Conservation (phyloP, 148 eudicot species). For the Persicaria maculosa region DNA sequence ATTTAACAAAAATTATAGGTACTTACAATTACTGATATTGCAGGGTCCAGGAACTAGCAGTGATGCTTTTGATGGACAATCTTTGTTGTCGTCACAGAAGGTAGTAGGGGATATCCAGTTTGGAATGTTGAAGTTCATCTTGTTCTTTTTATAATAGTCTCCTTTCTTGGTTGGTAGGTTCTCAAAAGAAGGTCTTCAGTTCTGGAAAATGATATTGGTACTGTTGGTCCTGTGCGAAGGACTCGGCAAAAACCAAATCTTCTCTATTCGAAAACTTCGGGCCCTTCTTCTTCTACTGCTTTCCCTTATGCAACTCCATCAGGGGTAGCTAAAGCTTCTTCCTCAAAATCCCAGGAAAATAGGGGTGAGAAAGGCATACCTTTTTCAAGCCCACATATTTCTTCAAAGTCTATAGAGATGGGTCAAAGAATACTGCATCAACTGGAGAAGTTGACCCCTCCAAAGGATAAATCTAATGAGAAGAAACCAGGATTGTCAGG, state of each 20-base stretch:
- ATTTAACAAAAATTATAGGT: background rate
- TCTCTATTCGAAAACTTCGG: conserved; percentile 34
- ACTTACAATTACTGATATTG: background rate
- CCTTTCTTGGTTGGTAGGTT: conserved; percentile 32
- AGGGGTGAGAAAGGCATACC: conserved; percentile 24
- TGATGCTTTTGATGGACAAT: conserved; percentile 22
- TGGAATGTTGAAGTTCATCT: background rate
- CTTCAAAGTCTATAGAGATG: conserved; percentile 63
- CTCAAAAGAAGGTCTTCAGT: conserved; percentile 74
- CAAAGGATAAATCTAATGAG: conserved; percentile 54
- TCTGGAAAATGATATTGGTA: conserved; percentile 70
- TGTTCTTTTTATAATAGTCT: conserved; percentile 2
- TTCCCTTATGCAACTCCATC: conserved; percentile 29
- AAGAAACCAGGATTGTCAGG: conserved; percentile 26
- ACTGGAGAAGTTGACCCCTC: conserved; percentile 62
- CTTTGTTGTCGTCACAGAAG: conserved; percentile 29
- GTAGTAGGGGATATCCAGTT: conserved; percentile 6
- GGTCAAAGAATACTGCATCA: conserved; percentile 70
- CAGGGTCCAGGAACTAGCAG: conserved; percentile 35
- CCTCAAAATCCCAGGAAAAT: conserved; percentile 19
- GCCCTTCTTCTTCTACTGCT: conserved; percentile 24
- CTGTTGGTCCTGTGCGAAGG: conserved; percentile 81
- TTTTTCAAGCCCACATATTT: conserved; percentile 32
- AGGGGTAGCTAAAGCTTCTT: conserved; percentile 24
- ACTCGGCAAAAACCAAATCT: conserved; percentile 86